phyloP scores from a whole-genome alignment of 2,329 filamentous ascomycete species.

The Nemania abortiva region DNA sequence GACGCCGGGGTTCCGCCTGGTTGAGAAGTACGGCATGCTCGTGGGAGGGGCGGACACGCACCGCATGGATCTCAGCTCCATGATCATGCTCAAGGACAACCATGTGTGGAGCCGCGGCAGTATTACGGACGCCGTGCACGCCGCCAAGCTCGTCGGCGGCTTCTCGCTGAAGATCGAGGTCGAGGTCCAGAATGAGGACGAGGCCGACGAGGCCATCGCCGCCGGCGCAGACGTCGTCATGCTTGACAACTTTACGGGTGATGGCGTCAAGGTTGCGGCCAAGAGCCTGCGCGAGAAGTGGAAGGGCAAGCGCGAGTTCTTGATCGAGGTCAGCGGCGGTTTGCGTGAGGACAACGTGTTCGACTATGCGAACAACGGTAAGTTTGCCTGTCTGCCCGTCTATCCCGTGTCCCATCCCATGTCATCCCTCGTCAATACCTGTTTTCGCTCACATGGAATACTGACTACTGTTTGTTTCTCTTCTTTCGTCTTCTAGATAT shows the following conservation, averaged over 20 bases:
- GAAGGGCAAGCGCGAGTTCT: slow-evolving; percentile 77
- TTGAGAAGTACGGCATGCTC: slow-evolving; percentile 98
- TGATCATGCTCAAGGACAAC: slow-evolving; percentile 99
- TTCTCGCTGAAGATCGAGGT: slow-evolving; percentile 97
- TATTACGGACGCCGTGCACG: slow-evolving; percentile 86
- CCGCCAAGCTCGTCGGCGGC: slow-evolving; percentile 85
- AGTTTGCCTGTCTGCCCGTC: slow-evolving; percentile 46
- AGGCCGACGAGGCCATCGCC: slow-evolving; percentile 90
- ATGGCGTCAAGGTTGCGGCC: slow-evolving; percentile 81
- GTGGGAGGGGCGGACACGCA: slow-evolving; percentile 93
- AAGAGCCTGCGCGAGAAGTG: slow-evolving; percentile 82
- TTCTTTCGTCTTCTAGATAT: slow-evolving; percentile 69
- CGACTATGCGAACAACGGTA: slow-evolving; percentile 80
- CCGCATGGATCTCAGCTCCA: slow-evolving; percentile 88
- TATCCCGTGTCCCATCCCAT: background rate
- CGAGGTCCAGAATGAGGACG: slow-evolving; percentile 87
- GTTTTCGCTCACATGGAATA: slow-evolving; percentile 37
- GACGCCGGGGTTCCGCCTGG: slow-evolving; percentile 92
- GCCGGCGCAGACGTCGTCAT: slow-evolving; percentile 96
- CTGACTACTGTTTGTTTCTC: slow-evolving; percentile 10
- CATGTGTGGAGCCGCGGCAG: slow-evolving; percentile 92
- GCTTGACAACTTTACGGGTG: slow-evolving; percentile 93
- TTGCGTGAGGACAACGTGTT: slow-evolving; percentile 86
- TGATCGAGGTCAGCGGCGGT: slow-evolving; percentile 94
- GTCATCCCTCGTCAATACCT: background rate